Percentiles rank a stretch among this genome's conserved stretches.
These are phyloP conservation scores for Penicillium fimorum DNA, from an alignment of 495 filamentous ascomycete species.

Conservation along the genomic window DNA sequence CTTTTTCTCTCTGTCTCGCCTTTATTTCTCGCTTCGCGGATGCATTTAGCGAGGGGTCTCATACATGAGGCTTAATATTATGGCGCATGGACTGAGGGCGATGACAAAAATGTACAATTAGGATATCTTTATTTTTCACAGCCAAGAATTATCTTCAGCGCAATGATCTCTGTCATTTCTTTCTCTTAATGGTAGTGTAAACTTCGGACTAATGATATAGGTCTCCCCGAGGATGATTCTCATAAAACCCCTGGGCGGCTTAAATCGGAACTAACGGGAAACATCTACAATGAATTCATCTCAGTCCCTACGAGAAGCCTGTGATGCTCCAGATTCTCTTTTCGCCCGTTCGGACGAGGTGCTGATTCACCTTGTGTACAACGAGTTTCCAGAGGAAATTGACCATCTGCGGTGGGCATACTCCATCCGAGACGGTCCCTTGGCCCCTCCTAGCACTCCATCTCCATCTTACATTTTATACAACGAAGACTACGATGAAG, in stretches of 20 bases:
- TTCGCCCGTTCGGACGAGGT: neutral
- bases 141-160: neutral
- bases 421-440: slow-evolving; percentile 19
- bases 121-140: neutral
- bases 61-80: neutral
- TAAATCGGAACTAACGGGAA: neutral
- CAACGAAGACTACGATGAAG: slow-evolving; percentile 19
- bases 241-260: neutral
- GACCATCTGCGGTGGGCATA: slow-evolving; percentile 20
- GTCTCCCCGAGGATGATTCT: neutral
- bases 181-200: neutral
- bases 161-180: neutral
- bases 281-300: neutral
- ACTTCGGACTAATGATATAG: neutral
- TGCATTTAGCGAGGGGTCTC: slow-evolving; percentile 6
- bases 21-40: neutral
- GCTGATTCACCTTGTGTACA: slow-evolving; percentile 12
- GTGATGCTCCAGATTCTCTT: neutral
- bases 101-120: slow-evolving; percentile 9
- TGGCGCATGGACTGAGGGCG: neutral
- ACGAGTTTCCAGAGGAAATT: slow-evolving; percentile 17
- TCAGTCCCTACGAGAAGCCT: neutral
- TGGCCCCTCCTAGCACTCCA: neutral
- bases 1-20: neutral
- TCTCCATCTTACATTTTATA: slow-evolving; percentile 22